Evolutionary conservation across 805 yeast genomes (phyloP), one percentile per base, ranked within the genome.

Genomic region (Cyberlindnera subsufficiens): DNA sequence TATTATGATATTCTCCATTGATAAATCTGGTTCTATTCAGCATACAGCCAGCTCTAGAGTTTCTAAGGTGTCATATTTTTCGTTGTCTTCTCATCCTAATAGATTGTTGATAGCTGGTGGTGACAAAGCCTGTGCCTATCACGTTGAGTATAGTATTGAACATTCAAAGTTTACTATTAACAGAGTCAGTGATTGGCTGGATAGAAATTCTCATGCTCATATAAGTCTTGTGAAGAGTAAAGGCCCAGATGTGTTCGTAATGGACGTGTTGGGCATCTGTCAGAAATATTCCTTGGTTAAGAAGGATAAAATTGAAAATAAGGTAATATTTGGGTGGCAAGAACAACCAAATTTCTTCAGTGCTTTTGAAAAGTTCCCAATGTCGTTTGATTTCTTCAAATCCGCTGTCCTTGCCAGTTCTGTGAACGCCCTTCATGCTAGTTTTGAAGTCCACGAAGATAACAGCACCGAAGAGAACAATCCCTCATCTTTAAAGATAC

Each of bases 1-100:
- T 25, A 37, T 67, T 11, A 44, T 62, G 47, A 43, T 67, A 7
- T 64, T 66, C 37, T 53, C 67, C 0, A 45, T 67, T 17, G 71
- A 67, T 54, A 67, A 65, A 29, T 45, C 44, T 16, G 70, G 68
- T 3, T 38, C 44, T 8, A 42, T 66, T 6, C 63, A 63, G 32
- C 54, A 59, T 5, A 54, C 52, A 22, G 50, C 55, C 36, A 47
- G 53, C 1, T 19, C 54, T 2, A 35, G 42, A 4, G 29, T 38
- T 3, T 49, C 54, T 6, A 56, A 53, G 22, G 42, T 44, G 13
- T 51, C 56, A 5, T 43, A 58, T n/a, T 54, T 55, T 30, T 50
- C 58, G 0, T 38, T 67, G 27, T 42, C 51, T 6, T 61, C 54
- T 38, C 65, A 60, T 47, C 48, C 45, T 6, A 55, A 56, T 38